Percentiles rank a stretch among this genome's conserved stretches.
These are phyloP conservation scores for Aulographum hederae DNA, from an alignment of 2,329 filamentous ascomycete genomes.

Conservation along the genomic window DNA sequence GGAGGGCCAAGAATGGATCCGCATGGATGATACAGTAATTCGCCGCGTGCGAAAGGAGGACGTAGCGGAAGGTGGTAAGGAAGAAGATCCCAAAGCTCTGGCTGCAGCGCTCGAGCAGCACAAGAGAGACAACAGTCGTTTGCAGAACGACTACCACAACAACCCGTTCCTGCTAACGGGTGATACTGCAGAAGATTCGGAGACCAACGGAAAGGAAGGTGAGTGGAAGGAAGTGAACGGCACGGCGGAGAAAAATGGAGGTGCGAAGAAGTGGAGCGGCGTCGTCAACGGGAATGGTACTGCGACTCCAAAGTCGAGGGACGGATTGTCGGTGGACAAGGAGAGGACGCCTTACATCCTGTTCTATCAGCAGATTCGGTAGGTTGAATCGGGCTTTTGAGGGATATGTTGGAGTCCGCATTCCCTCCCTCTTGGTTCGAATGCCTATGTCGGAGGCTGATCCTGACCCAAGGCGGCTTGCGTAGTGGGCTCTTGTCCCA, in stretches of 20 bases:
- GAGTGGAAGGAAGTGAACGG: conserved; percentile 76
- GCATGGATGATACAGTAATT: conserved; percentile 85
- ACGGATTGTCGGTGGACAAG: conserved; percentile 50
- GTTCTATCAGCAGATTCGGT: conserved; percentile 86
- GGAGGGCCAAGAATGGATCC: conserved; percentile 90
- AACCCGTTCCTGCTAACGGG: conserved; percentile 30
- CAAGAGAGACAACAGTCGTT: conserved; percentile 29
- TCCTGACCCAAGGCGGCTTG: no score
- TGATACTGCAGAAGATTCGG: conserved; percentile 43
- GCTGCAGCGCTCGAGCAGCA: conserved; percentile 48
- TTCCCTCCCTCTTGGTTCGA: no score
- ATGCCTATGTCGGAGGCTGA: no score
- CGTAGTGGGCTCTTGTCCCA: no score
- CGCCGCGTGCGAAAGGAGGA: conserved; percentile 72
- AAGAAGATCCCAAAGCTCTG: conserved; percentile 58
- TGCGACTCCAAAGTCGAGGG: conserved; percentile 31
- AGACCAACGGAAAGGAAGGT: conserved; percentile 40
- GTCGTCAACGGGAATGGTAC: conserved; percentile 45
- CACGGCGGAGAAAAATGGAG: conserved; percentile 22
- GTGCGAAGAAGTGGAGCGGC: conserved; percentile 52
- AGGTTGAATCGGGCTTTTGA: no score
- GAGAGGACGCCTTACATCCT: conserved; percentile 95
- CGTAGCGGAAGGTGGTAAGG: conserved; percentile 67
- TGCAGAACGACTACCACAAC: conserved; percentile 39
- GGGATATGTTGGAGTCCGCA: no score